Percentiles rank a stretch among this genome's conserved stretches.
These are phyloP conservation scores for Millerozyma miso DNA, from an alignment of 805 yeast genomes.

Conservation along the genomic window DNA sequence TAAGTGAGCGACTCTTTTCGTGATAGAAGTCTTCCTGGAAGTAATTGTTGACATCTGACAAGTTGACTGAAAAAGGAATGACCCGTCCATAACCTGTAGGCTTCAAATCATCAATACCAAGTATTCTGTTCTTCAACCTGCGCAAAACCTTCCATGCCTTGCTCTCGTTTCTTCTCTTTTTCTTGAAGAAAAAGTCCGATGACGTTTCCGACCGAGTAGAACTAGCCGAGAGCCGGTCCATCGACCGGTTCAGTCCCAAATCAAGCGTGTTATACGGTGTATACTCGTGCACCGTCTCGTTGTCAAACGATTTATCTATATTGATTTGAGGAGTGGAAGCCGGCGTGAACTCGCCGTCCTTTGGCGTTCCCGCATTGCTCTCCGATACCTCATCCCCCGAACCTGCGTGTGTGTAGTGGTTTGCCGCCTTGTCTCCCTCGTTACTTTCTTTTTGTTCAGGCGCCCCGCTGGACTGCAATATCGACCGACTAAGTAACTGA, in stretches of 20 bases:
- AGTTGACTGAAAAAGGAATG: constrained; percentile 59
- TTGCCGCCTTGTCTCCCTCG: constrained; percentile 24
- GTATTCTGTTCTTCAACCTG: constrained; percentile 29
- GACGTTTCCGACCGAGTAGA: constrained; percentile 12
- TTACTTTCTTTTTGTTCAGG: constrained; percentile 10
- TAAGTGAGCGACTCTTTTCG: constrained; percentile 23
- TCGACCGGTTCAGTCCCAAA: constrained; percentile 15
- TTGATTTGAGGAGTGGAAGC: constrained; percentile 15
- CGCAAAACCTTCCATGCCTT: constrained; percentile 11
- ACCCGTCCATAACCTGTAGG: constrained; percentile 67
- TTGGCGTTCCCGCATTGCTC: background rate
- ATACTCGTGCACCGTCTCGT: background rate
- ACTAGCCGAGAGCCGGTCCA: constrained; percentile 18
- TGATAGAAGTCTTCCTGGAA: constrained; percentile 28
- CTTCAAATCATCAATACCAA: constrained; percentile 45
- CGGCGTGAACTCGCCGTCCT: background rate
- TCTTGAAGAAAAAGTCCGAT: constrained; percentile 15
- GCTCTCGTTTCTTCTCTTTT: constrained; percentile 10
- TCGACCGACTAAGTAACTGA: constrained; percentile 47
- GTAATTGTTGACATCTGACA: constrained; percentile 26
- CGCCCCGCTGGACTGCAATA: background rate
- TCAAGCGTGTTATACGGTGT: constrained; percentile 10
- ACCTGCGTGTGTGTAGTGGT: constrained; percentile 8
- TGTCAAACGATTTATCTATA: constrained; percentile 14
- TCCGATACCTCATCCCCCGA: background rate